A percentile compares a stretch with the other conserved stretches of the same genome.
phyloP scores from a whole-genome alignment of 1,284 basidiomycete genomes.

The Rhodotorula sp. region DNA sequence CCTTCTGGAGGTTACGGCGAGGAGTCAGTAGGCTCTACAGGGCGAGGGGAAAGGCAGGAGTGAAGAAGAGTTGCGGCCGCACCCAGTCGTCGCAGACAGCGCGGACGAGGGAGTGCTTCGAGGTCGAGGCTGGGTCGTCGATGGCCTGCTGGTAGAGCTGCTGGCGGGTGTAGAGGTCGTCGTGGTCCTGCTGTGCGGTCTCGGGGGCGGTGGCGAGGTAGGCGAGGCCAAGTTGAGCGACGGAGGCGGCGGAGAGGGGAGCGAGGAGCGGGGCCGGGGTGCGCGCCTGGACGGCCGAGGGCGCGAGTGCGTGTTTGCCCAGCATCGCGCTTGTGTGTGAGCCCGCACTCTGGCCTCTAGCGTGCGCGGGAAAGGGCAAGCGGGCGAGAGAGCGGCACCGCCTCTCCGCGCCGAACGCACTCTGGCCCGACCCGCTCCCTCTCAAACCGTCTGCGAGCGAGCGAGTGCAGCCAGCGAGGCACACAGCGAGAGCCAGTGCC shows the following conservation, averaged over 20 bases:
- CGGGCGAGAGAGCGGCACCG: background rate
- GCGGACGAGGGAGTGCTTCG: background rate
- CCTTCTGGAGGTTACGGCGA: background rate
- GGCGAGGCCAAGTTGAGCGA: slow-evolving; percentile 6
- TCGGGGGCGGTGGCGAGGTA: slow-evolving; percentile 5
- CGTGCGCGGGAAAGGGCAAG: no score
- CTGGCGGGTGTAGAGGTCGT: background rate
- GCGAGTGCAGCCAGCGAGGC: background rate
- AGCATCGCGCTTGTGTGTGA: no score
- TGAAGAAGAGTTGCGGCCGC: background rate
- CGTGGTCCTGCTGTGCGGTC: background rate
- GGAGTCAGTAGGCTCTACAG: background rate
- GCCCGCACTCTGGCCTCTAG: no score
- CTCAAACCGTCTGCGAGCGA: no score
- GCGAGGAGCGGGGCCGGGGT: background rate
- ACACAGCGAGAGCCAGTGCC: background rate
- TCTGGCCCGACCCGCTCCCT: no score
- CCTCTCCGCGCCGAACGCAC: background rate
- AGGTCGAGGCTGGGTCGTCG: background rate
- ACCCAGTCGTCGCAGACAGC: slow-evolving; percentile 16
- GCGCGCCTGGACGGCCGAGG: background rate
- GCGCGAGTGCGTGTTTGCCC: background rate
- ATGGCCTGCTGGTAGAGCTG: slow-evolving; percentile 1
- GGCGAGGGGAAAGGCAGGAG: background rate
- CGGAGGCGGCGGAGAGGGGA: background rate